Evolutionary conservation across 257 asterid genomes (phyloP), one percentile per base, ranked within the genome.

Genomic region (Lantana camara): DNA sequence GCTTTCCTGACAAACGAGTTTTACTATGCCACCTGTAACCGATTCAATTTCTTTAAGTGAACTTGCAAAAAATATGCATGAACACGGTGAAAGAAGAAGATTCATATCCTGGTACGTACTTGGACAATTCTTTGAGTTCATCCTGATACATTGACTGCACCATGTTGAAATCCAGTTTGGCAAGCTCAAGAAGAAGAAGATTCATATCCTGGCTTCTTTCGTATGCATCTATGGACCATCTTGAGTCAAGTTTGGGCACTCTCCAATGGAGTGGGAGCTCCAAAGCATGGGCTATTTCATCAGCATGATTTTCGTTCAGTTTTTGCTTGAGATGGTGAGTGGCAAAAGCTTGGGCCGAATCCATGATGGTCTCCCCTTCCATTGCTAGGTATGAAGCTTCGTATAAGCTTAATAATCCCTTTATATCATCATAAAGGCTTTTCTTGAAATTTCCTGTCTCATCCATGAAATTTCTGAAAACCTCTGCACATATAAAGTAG

Each of bases 231-330:
- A 74, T 57, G 48, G 67, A 78, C 80, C 78, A 64, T 55, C 70
- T 73, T 19, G 71, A 23, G 24, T 77, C 77, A 9, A 60, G 50
- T 46, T 73, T 77, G 56, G 12, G 52, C 68, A 77, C 21, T 46
- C 77, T 73, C 57, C 77, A 70, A 30, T 77, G 75, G 10, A 63
- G 12, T 9, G 82, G 82, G 54, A 73, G 15, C 45, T 77, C 82
- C 49, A 72, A 11, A 40, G 82, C 77, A 69, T 65, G 82, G 10
- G 10, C 44, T 16, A 77, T 60, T 67, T 71, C 57, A 20, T 32
- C 70, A 0, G 19, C 51, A 15, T 64, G 54, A 63, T 47, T 21
- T 30, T 64, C 67, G 16, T 40, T 7, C 9, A 60, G 49, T 20
- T 19, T 65, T 40, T 73, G 53, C 16, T 41, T 68, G 50, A 77